Percentiles rank a stretch among this genome's conserved stretches.
phyloP scores from a whole-genome alignment of 2,329 filamentous ascomycete species.

The Aureobasidium sp. region DNA sequence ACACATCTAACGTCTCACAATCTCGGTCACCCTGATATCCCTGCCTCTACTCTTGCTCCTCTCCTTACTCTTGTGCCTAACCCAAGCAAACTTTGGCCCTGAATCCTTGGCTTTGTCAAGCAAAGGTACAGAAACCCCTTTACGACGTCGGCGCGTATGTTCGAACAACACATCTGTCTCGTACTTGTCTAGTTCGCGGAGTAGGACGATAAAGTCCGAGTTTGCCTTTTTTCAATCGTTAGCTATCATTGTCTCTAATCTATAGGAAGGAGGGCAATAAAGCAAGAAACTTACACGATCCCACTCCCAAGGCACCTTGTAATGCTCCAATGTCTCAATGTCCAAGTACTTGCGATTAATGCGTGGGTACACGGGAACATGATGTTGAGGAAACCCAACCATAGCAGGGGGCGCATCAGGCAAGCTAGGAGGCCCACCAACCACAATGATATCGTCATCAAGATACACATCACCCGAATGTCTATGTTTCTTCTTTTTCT shows the following conservation, averaged over 20 bases:
- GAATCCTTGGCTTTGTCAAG: slow-evolving; percentile 2
- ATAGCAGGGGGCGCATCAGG: background rate
- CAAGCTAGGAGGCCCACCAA: background rate
- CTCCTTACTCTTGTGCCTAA: slow-evolving; percentile 1
- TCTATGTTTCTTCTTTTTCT: slow-evolving; percentile 10
- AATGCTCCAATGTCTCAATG: slow-evolving; percentile 42
- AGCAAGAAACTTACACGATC: slow-evolving; percentile 37
- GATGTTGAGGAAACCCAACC: background rate
- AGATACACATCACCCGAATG: background rate
- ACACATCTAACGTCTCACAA: background rate
- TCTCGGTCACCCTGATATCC: slow-evolving; percentile 5
- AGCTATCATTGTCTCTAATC: background rate
- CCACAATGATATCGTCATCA: background rate
- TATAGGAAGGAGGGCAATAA: background rate
- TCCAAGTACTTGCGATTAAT: slow-evolving; percentile 40
- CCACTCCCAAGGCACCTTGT: slow-evolving; percentile 42
- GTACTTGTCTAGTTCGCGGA: slow-evolving; percentile 42
- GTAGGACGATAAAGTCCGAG: slow-evolving; percentile 43
- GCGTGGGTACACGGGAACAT: slow-evolving; percentile 40
- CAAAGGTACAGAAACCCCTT: background rate
- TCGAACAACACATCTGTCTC: slow-evolving; percentile 46
- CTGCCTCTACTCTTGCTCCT: slow-evolving; percentile 9
- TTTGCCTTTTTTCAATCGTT: slow-evolving; percentile 28
- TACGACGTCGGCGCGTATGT: slow-evolving; percentile 41
- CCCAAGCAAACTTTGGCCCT: slow-evolving; percentile 5